Conservation (phyloP, 1,284 basidiomycete genomes). For the Leccinum pachyderme region DNA sequence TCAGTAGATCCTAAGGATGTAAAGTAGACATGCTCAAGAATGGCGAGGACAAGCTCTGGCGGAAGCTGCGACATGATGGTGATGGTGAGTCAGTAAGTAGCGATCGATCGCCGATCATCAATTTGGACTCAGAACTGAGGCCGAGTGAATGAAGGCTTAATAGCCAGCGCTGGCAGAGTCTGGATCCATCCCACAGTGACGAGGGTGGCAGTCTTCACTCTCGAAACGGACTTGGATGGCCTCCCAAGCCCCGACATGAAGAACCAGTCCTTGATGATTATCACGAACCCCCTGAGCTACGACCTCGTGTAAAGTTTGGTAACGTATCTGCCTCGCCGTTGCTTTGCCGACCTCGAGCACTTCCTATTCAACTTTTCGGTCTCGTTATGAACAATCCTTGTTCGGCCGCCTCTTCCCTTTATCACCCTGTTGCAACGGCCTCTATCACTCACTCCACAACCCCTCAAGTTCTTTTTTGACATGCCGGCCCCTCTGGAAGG, state of each 20-base stretch:
- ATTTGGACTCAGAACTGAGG: too few species aligned
- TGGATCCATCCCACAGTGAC: not conserved
- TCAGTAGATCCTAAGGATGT: constrained; percentile 30
- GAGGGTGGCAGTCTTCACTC: not conserved
- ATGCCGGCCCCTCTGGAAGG: constrained; percentile 27
- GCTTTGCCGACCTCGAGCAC: constrained; percentile 14
- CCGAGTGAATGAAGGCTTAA: not conserved
- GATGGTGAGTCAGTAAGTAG: not conserved
- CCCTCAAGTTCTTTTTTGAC: constrained; percentile 2
- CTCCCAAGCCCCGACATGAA: constrained; percentile 24
- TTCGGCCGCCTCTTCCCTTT: constrained; percentile 10
- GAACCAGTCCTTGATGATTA: constrained; percentile 17
- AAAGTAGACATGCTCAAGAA: constrained; percentile 42
- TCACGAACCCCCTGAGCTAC: not conserved
- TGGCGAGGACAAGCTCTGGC: constrained; percentile 42
- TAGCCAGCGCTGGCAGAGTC: not conserved
- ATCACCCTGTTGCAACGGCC: constrained; percentile 11
- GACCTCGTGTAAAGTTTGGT: constrained; percentile 12
- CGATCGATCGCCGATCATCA: not conserved
- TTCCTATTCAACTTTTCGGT: constrained; percentile 7
- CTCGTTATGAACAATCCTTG: constrained; percentile 10
- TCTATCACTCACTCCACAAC: not conserved
- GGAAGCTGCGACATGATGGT: constrained; percentile 30
- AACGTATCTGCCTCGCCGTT: constrained; percentile 19
- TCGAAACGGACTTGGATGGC: not conserved